These are phyloP conservation scores for Cymodocea nodosa DNA, from an alignment of 116 monocot species.

Conservation along the genomic window DNA sequence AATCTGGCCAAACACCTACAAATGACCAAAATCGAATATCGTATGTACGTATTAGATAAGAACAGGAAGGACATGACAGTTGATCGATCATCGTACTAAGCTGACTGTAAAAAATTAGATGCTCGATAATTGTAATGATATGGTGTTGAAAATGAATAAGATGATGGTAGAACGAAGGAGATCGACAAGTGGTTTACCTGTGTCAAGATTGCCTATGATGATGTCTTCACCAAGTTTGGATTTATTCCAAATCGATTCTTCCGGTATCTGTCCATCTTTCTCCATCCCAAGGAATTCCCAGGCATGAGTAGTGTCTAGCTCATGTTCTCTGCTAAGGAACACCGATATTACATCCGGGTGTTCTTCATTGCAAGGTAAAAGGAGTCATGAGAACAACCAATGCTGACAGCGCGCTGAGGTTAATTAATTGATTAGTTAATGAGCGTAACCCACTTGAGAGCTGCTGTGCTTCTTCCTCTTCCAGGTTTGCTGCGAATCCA, in stretches of 20 bases:
- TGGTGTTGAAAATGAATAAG: neutral
- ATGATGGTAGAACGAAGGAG: neutral
- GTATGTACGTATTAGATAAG: no score
- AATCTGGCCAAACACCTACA: constrained; percentile 87
- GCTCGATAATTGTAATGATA: neutral
- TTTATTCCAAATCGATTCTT: constrained; percentile 24
- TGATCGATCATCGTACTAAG: no score
- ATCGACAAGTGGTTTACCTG: constrained; percentile 17
- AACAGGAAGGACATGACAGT: no score
- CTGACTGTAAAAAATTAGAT: no score
- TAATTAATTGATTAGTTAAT: neutral
- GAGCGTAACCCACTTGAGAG: no score
- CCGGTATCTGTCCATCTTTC: constrained; percentile 12
- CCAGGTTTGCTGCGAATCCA: constrained; percentile 9
- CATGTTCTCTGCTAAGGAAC: constrained; percentile 18
- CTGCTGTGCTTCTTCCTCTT: no score
- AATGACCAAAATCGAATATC: neutral
- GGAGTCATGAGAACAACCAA: no score
- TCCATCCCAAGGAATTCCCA: constrained; percentile 43
- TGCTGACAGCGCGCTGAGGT: no score
- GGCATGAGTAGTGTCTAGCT: constrained; percentile 31
- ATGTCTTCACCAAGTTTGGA: constrained; percentile 36
- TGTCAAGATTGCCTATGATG: constrained; percentile 53
- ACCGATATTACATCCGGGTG: constrained; percentile 27
- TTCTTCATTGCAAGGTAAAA: constrained; percentile 7